Evolutionary conservation across 2,329 filamentous ascomycete genomes (phyloP).

Genomic region (Trichoderma atrobrunneum): DNA sequence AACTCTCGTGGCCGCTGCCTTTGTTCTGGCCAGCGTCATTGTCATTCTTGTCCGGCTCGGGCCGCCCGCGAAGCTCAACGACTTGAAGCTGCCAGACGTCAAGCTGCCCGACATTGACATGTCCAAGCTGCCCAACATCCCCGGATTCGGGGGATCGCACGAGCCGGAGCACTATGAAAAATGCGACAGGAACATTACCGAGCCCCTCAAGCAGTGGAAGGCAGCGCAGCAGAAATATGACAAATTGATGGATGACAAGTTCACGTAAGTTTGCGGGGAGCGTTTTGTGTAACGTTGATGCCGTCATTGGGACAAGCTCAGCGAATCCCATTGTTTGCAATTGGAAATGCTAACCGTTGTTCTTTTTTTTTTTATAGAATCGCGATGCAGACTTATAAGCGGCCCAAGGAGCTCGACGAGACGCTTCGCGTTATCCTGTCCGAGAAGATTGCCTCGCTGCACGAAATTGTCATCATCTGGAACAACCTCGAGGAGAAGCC

Average conservation of each 20-base stretch:
- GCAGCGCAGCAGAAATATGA: constrained; percentile 37
- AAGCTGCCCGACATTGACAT: constrained; percentile 18
- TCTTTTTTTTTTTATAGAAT: constrained; percentile 22
- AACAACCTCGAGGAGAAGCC: constrained; percentile 27
- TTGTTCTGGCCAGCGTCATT: constrained; percentile 13
- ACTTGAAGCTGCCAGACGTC: constrained; percentile 5
- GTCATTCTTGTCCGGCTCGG: constrained; percentile 15
- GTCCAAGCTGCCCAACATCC: constrained; percentile 2
- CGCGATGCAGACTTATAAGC: constrained; percentile 28
- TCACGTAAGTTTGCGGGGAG: constrained; percentile 25
- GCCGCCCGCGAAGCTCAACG: constrained; percentile 4
- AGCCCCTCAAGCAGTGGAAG: constrained; percentile 10
- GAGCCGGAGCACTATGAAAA: background rate
- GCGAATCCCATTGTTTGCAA: background rate
- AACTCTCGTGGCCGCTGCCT: constrained; percentile 14
- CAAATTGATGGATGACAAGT: constrained; percentile 32
- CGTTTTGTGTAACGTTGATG: background rate
- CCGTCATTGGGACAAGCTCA: background rate
- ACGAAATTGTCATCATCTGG: constrained; percentile 31
- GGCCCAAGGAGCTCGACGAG: constrained; percentile 27
- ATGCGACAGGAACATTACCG: constrained; percentile 17
- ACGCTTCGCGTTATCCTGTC: constrained; percentile 25
- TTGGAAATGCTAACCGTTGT: background rate
- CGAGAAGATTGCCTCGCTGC: constrained; percentile 27
- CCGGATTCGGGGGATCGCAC: background rate